Conservation (phyloP, 306 rosid genomes). For the Quercus ilex region DNA sequence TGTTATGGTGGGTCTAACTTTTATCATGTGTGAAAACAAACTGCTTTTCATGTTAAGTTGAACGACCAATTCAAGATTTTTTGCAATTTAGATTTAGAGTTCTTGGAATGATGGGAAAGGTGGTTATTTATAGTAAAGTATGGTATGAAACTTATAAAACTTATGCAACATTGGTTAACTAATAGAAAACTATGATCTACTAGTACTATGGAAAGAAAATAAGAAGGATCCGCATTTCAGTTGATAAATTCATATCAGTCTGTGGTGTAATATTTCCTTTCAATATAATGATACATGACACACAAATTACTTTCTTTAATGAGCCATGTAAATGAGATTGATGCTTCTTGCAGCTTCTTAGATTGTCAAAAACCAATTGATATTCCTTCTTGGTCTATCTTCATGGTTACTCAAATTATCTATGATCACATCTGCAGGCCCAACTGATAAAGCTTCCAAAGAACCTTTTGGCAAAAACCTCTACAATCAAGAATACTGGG, state of each 20-base stretch:
- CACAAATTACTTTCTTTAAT: neutral
- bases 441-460: slow-evolving; percentile 76
- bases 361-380: neutral
- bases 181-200: neutral
- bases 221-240: neutral
- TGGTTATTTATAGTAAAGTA: neutral
- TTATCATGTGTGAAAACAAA: neutral
- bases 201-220: neutral
- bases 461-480: slow-evolving; percentile 65
- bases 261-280: neutral
- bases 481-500: slow-evolving; percentile 69
- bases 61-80: neutral
- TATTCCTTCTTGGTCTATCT: neutral
- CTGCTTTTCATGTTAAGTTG: neutral
- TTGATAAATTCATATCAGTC: neutral
- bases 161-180: neutral
- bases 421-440: slow-evolving; percentile 40
- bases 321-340: neutral
- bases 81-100: neutral
- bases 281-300: neutral
- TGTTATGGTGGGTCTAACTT: neutral
- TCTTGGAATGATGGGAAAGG: neutral
- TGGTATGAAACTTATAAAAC: neutral
- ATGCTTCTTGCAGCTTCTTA: neutral
- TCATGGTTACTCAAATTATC: neutral